Conservation (phyloP, 208 protist genomes). For the Trypanosoma scelopori region DNA sequence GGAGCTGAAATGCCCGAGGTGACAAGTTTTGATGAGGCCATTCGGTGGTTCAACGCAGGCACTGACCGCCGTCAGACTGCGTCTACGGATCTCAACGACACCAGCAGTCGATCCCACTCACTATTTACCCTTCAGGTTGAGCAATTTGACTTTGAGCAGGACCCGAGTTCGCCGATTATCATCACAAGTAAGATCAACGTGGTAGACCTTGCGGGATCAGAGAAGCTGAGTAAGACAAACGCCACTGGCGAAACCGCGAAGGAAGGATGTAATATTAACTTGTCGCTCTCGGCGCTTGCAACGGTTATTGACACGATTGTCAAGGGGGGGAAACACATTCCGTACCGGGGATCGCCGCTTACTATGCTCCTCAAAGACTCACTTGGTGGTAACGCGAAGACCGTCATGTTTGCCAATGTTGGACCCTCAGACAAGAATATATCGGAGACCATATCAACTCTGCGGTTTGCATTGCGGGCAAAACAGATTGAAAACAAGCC, state of each 20-base stretch:
- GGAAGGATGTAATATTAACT: slow-evolving; percentile 95
- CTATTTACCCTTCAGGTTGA: slow-evolving; percentile 91
- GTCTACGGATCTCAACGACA: slow-evolving; percentile 91
- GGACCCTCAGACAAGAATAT: slow-evolving; percentile 84
- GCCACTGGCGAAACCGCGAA: slow-evolving; percentile 91
- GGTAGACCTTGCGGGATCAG: slow-evolving; percentile 94
- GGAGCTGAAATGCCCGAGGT: slow-evolving; percentile 90
- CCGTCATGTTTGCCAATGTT: slow-evolving; percentile 92
- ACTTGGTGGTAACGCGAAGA: slow-evolving; percentile 89
- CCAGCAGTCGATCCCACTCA: slow-evolving; percentile 88
- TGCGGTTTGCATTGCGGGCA: slow-evolving; percentile 85
- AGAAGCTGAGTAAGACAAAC: slow-evolving; percentile 93
- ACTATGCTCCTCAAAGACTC: slow-evolving; percentile 94
- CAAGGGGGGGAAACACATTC: slow-evolving; percentile 89
- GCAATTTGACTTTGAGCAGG: slow-evolving; percentile 87
- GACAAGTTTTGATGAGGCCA: slow-evolving; percentile 78
- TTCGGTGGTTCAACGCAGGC: slow-evolving; percentile 86
- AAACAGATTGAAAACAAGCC: slow-evolving; percentile 97
- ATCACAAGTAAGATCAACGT: slow-evolving; percentile 93
- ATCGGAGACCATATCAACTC: slow-evolving; percentile 88
- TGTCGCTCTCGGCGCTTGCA: slow-evolving; percentile 90
- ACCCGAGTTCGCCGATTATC: slow-evolving; percentile 75
- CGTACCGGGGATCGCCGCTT: slow-evolving; percentile 87
- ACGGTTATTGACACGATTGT: slow-evolving; percentile 92
- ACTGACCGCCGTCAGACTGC: slow-evolving; percentile 88